Evolutionary conservation across 257 asterid species (phyloP).

Genomic region (Nicotiana tomentosiformis): DNA sequence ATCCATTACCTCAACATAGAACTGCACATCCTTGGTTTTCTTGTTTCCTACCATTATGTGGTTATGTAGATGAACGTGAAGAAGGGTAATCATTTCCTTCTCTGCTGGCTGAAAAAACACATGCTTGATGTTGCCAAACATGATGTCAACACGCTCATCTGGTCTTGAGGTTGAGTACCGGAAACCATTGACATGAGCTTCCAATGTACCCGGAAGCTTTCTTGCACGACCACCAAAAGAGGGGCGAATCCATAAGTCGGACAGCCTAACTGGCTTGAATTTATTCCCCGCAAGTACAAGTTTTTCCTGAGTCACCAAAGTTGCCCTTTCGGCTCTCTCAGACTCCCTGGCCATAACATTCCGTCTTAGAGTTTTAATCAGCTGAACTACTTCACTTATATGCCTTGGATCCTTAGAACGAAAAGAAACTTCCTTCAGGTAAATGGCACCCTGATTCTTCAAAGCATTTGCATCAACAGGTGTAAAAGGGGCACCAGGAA

Average conservation of each 20-base stretch:
- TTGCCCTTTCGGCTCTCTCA: slow-evolving; percentile 22
- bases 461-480: slow-evolving; percentile 17
- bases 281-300: slow-evolving; percentile 20
- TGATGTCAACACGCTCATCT: slow-evolving; percentile 22
- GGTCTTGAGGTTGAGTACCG: slow-evolving; percentile 24
- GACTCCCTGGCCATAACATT: slow-evolving; percentile 20
- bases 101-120: slow-evolving; percentile 30
- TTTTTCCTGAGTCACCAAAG: slow-evolving; percentile 24
- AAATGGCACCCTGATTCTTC: slow-evolving; percentile 18
- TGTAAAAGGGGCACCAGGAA: slow-evolving; percentile 22
- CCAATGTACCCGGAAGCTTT: slow-evolving; percentile 20
- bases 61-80: slow-evolving; percentile 28
- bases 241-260: slow-evolving; percentile 19
- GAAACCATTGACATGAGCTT: slow-evolving; percentile 24
- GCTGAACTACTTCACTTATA: slow-evolving; percentile 22
- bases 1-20: slow-evolving; percentile 32
- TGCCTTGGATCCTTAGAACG: slow-evolving; percentile 28
- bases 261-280: slow-evolving; percentile 21
- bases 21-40: slow-evolving; percentile 36
- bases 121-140: slow-evolving; percentile 27
- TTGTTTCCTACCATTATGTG: slow-evolving; percentile 35
- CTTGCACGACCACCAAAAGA: slow-evolving; percentile 29
- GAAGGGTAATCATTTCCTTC: slow-evolving; percentile 29
- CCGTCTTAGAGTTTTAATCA: slow-evolving; percentile 19
- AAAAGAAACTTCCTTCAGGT: slow-evolving; percentile 22